Conservation (phyloP, 2,329 filamentous ascomycete species). For the Ramichloridium luteum region DNA sequence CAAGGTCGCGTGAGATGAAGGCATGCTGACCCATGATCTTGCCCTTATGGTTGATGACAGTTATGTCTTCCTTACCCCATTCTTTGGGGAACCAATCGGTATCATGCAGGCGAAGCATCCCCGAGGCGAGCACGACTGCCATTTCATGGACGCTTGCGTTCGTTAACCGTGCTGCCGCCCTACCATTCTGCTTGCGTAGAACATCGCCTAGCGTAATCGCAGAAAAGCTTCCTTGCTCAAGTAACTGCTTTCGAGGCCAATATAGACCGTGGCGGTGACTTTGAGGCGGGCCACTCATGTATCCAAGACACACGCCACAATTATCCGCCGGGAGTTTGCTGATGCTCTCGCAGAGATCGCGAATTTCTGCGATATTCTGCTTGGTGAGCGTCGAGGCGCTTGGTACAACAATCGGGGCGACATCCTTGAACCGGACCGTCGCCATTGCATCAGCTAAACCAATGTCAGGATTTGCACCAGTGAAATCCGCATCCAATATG, state of each 20-base stretch:
- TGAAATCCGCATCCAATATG: no score
- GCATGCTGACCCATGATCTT: conserved; percentile 6
- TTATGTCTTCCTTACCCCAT: conserved; percentile 7
- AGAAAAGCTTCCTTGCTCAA: conserved; percentile 2
- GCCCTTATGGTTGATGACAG: conserved; percentile 6
- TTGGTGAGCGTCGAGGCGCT: no score
- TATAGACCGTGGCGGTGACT: conserved; percentile 9
- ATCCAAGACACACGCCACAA: conserved; percentile 7
- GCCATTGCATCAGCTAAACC: no score
- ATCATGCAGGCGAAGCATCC: conserved; percentile 8
- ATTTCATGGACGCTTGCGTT: conserved; percentile 4
- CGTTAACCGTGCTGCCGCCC: no score
- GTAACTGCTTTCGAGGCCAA: conserved; percentile 4
- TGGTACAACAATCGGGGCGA: no score
- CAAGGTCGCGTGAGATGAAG: conserved; percentile 11
- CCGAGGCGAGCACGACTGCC: conserved; percentile 5
- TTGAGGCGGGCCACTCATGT: conserved; percentile 3
- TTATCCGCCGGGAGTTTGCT: background rate
- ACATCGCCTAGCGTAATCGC: conserved; percentile 1
- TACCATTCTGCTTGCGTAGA: background rate
- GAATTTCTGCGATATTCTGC: conserved; percentile 5
- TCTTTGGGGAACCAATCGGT: conserved; percentile 9
- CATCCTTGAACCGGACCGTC: no score
- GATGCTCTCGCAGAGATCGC: conserved; percentile 7
- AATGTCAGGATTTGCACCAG: no score